A percentile compares a stretch with the other conserved stretches of the same genome.
Evolutionary conservation across 2,329 filamentous ascomycete species (phyloP).

Genomic region (Paecilomyces niveus): DNA sequence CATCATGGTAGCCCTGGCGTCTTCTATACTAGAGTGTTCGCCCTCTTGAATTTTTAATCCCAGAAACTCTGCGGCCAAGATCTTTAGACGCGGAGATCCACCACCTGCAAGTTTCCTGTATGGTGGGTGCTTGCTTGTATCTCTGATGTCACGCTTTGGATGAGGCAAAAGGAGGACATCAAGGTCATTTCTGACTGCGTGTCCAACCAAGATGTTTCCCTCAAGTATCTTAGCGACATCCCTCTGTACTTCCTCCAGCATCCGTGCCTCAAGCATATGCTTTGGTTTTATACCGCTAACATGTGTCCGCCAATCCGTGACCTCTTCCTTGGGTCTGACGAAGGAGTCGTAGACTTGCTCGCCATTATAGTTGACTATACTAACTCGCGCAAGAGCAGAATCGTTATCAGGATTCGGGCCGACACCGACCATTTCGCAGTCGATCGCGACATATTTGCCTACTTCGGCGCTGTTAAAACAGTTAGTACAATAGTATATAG

Average conservation of each 20-base stretch:
- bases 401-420: constrained; percentile 54
- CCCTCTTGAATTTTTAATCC: constrained; percentile 55
- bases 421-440: constrained; percentile 98
- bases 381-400: constrained; percentile 77
- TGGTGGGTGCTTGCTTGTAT: constrained; percentile 70
- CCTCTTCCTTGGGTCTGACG: constrained; percentile 67
- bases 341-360: constrained; percentile 91
- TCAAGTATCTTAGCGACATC: constrained; percentile 63
- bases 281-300: constrained; percentile 74
- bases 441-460: constrained; percentile 86
- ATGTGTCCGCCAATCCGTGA: constrained; percentile 84
- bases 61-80: constrained; percentile 50
- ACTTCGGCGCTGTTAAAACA: constrained; percentile 52
- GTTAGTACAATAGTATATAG: constrained; percentile 6
- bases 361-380: constrained; percentile 88
- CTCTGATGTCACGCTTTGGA: constrained; percentile 68
- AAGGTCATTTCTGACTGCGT: constrained; percentile 73
- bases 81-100: constrained; percentile 46
- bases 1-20: constrained; percentile 85
- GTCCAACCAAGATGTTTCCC: constrained; percentile 70
- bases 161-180: constrained; percentile 71
- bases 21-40: constrained; percentile 58
- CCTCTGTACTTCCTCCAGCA: constrained; percentile 69
- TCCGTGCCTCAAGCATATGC: constrained; percentile 62
- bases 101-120: constrained; percentile 58